Base-by-base conservation (phyloP, 306 rosid genomes). In the Potentilla sterilis region DNA sequence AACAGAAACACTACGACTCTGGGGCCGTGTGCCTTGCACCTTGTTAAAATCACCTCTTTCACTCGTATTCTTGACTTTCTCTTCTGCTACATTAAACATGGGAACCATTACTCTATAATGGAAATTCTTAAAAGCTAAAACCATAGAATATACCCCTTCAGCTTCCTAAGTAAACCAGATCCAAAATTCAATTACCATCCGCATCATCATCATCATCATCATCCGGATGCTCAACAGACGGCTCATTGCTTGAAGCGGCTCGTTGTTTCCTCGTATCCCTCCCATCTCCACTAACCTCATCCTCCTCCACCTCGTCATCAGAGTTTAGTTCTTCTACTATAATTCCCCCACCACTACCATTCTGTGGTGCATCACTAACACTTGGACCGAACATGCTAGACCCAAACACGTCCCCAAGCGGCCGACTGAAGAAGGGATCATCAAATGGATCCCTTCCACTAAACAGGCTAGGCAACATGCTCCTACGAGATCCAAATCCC, bases 141-240 rank as follows among this genome's bases (percentile, higher is more conserved):
- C n/a, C 42, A 14, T 2, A 62, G 11, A 34, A 32, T 3, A 37
- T 6, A 21, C 32, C 16, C 49, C 28, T 10, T 21, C 19, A 51
- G 28, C 18, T 48, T 47, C 10, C 24, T 0, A 78, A 8, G 4
- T 75, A 40, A 63, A 35, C 40, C 14, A 35, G 44, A n/a, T 22
- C 61, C 4, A 15, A 0, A 41, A 38, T 35, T 71, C 46, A 22
- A 67, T 81, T 88, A 95, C 97, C 92, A 67, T 87, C 77, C 59
- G 2, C 75, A 77, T 87, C 94, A 74, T 89, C 97, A 37, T 37
- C 40, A 37, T 12, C 75, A 72, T 63, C 75, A 80, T 87, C 94
- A 74, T 92, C 97, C 0, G 97, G 98, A 86, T 86, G 92, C 81
- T 92, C 96, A 58, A 95, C 82, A 46, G 85, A 81, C 38, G 97